Evolutionary conservation across 2,329 filamentous ascomycete species (phyloP).

Genomic region (Cercospora sp.): DNA sequence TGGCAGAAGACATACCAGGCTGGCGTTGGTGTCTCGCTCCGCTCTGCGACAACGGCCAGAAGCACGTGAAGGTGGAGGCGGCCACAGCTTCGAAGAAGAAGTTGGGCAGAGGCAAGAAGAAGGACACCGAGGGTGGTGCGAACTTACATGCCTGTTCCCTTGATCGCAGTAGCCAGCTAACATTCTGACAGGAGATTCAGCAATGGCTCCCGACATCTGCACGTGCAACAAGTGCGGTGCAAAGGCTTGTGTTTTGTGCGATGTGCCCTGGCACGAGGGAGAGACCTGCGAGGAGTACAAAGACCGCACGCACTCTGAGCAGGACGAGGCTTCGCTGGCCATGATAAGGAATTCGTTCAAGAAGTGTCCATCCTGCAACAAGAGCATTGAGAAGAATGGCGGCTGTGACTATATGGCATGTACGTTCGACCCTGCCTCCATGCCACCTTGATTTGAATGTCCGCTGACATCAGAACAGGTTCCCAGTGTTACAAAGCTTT

Average conservation of each 20-base stretch:
- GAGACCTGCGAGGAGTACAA: conserved; percentile 41
- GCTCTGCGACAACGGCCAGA: conserved; percentile 55
- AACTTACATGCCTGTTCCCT: background rate
- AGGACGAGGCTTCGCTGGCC: conserved; percentile 33
- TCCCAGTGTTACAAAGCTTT: conserved; percentile 32
- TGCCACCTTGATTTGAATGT: background rate
- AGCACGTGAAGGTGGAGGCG: conserved; percentile 34
- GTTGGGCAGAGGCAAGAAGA: conserved; percentile 12
- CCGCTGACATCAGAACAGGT: conserved; percentile 17
- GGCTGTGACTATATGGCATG: conserved; percentile 37
- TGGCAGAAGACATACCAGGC: conserved; percentile 35
- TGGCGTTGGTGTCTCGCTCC: conserved; percentile 57
- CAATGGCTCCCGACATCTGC: conserved; percentile 39
- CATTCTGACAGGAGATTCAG: background rate
- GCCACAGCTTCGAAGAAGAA: conserved; percentile 1
- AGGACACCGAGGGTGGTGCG: background rate
- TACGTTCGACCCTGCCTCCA: background rate
- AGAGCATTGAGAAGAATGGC: conserved; percentile 37
- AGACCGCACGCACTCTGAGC: conserved; percentile 25
- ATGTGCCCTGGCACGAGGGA: conserved; percentile 36
- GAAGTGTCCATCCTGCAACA: conserved; percentile 36
- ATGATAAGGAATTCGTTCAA: conserved; percentile 30
- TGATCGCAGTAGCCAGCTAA: background rate
- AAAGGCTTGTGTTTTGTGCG: conserved; percentile 36
- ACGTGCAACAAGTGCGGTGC: conserved; percentile 35